phyloP scores from a whole-genome alignment of 768 basidiomycete genomes.

The Boletus sp. region DNA sequence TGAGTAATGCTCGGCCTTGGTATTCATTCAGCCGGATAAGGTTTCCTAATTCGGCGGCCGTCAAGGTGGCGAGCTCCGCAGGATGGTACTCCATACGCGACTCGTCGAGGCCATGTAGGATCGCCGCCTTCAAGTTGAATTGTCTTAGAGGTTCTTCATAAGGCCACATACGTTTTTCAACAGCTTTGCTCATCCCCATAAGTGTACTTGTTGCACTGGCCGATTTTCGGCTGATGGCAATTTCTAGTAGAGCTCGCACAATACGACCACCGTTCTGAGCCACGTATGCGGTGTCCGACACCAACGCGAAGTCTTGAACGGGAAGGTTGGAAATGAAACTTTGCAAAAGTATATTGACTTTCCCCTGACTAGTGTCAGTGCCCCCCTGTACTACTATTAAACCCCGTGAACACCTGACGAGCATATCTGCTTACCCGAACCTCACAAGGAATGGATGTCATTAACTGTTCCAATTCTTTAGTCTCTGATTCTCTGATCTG shows the following conservation, averaged over 20 bases:
- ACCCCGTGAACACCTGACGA: not conserved
- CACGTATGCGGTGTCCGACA: slow-evolving; percentile 92
- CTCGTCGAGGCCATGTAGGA: slow-evolving; percentile 70
- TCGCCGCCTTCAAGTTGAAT: slow-evolving; percentile 70
- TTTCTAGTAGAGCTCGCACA: slow-evolving; percentile 89
- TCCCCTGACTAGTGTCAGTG: slow-evolving; percentile 62
- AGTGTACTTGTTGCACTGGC: slow-evolving; percentile 76
- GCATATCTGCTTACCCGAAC: slow-evolving; percentile 54
- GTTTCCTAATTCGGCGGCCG: slow-evolving; percentile 67
- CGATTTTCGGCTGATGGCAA: slow-evolving; percentile 91
- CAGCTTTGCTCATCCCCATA: slow-evolving; percentile 88
- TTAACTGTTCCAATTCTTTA: slow-evolving; percentile 72
- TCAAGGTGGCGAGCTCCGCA: slow-evolving; percentile 64
- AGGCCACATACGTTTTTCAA: slow-evolving; percentile 92
- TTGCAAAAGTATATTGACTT: slow-evolving; percentile 95
- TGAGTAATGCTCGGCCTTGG: slow-evolving; percentile 75
- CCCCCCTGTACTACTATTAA: slow-evolving; percentile 48
- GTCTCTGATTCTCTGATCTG: slow-evolving; percentile 89
- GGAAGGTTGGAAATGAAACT: slow-evolving; percentile 75
- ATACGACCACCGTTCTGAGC: slow-evolving; percentile 96
- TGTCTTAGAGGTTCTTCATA: slow-evolving; percentile 89
- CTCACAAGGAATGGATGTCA: slow-evolving; percentile 70
- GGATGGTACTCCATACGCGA: slow-evolving; percentile 82
- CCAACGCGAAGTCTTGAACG: slow-evolving; percentile 93
- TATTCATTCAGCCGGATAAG: slow-evolving; percentile 82